Evolutionary conservation across 345 rosid species (phyloP).

Genomic region (Excoecaria cochinchinensis): DNA sequence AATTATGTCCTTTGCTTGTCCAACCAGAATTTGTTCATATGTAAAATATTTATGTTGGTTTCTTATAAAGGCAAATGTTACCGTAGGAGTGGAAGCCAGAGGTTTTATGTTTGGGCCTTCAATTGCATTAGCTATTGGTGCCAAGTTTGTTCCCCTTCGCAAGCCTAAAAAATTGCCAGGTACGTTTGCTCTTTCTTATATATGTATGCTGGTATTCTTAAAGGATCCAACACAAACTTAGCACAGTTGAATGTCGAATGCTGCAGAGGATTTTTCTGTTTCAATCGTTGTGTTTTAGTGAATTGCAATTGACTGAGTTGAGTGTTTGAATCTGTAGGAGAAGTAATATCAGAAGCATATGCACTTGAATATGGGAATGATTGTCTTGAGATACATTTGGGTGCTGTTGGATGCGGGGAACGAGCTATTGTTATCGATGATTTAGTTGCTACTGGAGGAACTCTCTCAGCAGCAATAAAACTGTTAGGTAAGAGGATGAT

Average conservation of each 20-base stretch:
- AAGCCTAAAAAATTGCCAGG: slow-evolving; percentile 89
- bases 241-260: neutral
- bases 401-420: slow-evolving; percentile 61
- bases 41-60: neutral
- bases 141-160: slow-evolving; percentile 82
- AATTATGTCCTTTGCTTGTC: no score
- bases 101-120: slow-evolving; percentile 93
- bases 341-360: slow-evolving; percentile 67
- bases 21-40: neutral
- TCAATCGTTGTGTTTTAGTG: neutral
- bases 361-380: slow-evolving; percentile 85
- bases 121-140: slow-evolving; percentile 87
- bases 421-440: slow-evolving; percentile 74
- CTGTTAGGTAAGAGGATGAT: slow-evolving; percentile 48
- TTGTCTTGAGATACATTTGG: slow-evolving; percentile 78
- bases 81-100: slow-evolving; percentile 79
- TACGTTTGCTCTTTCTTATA: slow-evolving; percentile 1
- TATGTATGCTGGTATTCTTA: neutral
- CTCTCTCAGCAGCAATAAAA: slow-evolving; percentile 74
- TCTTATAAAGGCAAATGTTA: neutral
- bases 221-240: neutral
- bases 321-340: slow-evolving; percentile 38
- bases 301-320: neutral
- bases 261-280: neutral
- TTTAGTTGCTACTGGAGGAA: slow-evolving; percentile 88